These are phyloP conservation scores for Gossypium mustelinum DNA, from an alignment of 345 rosid species.

Conservation along the genomic window DNA sequence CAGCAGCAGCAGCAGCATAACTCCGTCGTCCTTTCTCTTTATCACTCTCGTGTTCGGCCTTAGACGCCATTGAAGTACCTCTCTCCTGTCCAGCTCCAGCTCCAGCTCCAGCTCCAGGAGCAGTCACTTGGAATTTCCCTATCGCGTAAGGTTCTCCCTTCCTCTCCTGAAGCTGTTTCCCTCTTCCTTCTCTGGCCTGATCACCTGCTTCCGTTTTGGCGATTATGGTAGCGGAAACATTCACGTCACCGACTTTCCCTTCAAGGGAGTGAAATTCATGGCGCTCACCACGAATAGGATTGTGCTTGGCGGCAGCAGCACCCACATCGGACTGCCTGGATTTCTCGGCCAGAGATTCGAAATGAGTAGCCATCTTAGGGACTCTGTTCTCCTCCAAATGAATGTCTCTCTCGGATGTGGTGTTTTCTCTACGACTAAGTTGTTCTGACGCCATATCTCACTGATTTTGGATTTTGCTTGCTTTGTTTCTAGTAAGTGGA, in stretches of 20 bases:
- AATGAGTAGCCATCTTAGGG: constrained; percentile 59
- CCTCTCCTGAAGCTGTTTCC: not conserved
- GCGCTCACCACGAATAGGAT: not conserved
- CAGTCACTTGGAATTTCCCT: not conserved
- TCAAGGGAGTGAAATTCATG: constrained; percentile 8
- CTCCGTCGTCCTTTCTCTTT: no score
- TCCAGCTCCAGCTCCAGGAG: not conserved
- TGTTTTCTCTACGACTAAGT: constrained; percentile 37
- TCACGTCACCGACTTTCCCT: not conserved
- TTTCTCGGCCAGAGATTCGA: constrained; percentile 42
- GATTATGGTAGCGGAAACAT: not conserved
- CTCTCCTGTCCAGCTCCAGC: not conserved
- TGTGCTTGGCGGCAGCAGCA: not conserved
- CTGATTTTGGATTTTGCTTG: not conserved
- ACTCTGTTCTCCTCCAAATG: constrained; percentile 49
- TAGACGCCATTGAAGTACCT: no score
- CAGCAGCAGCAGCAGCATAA: no score
- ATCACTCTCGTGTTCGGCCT: no score
- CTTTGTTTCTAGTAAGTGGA: not conserved
- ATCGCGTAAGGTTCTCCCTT: not conserved
- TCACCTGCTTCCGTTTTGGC: constrained; percentile 1
- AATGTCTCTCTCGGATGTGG: constrained; percentile 37
- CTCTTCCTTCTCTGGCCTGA: not conserved
- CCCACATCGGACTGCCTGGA: not conserved
- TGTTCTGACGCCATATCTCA: constrained; percentile 64